A percentile compares a stretch with the other conserved stretches of the same genome.
These are phyloP conservation scores for Malassezia furfur DNA, from an alignment of 1,284 basidiomycete species.

Conservation along the genomic window DNA sequence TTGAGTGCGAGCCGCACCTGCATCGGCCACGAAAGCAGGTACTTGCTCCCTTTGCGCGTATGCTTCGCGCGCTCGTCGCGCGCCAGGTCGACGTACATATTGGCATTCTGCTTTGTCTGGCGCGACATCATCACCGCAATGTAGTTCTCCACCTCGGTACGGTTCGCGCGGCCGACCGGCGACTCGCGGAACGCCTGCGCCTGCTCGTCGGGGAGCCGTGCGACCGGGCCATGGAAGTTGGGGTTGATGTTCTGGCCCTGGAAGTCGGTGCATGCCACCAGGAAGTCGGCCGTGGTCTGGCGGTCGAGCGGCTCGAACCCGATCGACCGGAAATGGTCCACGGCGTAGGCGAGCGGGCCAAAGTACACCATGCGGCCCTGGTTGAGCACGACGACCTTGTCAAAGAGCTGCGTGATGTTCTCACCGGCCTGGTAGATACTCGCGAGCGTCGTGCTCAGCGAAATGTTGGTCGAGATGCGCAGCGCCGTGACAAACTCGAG, in stretches of 20 bases:
- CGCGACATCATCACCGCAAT: constrained; percentile 19
- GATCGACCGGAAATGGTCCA: constrained; percentile 61
- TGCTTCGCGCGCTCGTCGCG: constrained; percentile 16
- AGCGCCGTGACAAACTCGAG: constrained; percentile 40
- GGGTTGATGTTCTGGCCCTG: constrained; percentile 57
- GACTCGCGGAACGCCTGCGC: constrained; percentile 24
- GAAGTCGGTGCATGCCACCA: constrained; percentile 56
- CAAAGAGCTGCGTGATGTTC: constrained; percentile 52
- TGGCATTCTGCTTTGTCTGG: constrained; percentile 17
- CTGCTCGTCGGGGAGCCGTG: constrained; percentile 24
- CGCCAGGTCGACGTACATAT: constrained; percentile 5
- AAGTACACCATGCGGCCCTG: constrained; percentile 73
- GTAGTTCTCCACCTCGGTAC: constrained; percentile 46
- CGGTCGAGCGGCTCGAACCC: constrained; percentile 60
- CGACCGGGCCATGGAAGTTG: constrained; percentile 20
- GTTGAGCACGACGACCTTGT: constrained; percentile 56
- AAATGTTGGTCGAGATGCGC: constrained; percentile 49
- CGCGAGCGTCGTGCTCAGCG: constrained; percentile 26
- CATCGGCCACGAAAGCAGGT: constrained; percentile 66
- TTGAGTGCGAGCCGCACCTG: constrained; percentile 56
- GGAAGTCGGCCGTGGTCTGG: constrained; percentile 58
- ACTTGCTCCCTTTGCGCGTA: constrained; percentile 35
- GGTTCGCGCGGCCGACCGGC: constrained; percentile 19
- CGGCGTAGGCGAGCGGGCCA: constrained; percentile 63
- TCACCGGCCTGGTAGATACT: constrained; percentile 57